Conservation (phyloP, 352 stramenopile species). For the Pythium folliculosum region DNA sequence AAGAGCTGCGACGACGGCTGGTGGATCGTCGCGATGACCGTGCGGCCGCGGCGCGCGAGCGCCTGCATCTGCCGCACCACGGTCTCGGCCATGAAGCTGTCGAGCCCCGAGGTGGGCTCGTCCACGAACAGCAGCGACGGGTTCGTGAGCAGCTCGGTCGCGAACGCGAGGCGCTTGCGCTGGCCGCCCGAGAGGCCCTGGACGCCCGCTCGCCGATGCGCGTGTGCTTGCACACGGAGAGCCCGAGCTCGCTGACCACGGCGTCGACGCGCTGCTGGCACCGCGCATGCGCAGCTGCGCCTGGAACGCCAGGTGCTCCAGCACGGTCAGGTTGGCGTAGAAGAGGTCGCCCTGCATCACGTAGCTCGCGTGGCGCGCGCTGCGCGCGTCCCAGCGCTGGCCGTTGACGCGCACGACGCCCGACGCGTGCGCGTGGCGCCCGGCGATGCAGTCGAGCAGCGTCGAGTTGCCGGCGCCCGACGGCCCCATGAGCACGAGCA, state of each 20-base stretch:
- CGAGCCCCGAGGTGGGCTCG: slow-evolving; percentile 71
- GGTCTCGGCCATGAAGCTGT: slow-evolving; percentile 58
- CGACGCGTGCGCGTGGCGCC: slow-evolving; percentile 28
- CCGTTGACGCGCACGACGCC: slow-evolving; percentile 38
- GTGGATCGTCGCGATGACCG: slow-evolving; percentile 77
- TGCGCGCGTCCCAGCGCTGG: slow-evolving; percentile 14
- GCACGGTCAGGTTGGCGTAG: slow-evolving; percentile 82
- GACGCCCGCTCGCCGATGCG: slow-evolving; percentile 60
- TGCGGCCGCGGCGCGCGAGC: slow-evolving; percentile 77
- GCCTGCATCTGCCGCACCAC: slow-evolving; percentile 56
- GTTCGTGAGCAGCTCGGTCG: slow-evolving; percentile 82
- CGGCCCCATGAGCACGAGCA: slow-evolving; percentile 61
- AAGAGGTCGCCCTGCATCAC: slow-evolving; percentile 93
- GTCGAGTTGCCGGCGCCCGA: slow-evolving; percentile 56
- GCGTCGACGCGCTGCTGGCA: slow-evolving; percentile 38
- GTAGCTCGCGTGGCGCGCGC: slow-evolving; percentile 48
- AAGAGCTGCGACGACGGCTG: slow-evolving; percentile 73
- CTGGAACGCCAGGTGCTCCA: slow-evolving; percentile 87
- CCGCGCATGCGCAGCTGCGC: slow-evolving; percentile 77
- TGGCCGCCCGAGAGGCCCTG: slow-evolving; percentile 74
- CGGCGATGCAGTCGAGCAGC: slow-evolving; percentile 52
- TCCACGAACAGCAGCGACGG: slow-evolving; percentile 84
- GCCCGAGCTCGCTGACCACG: slow-evolving; percentile 43
- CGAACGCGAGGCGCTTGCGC: slow-evolving; percentile 48
- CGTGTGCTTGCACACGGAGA: slow-evolving; percentile 46